Evolutionary conservation across 2,329 filamentous ascomycete genomes (phyloP), one percentile per base, ranked within the genome.

Genomic region (Neocatenulostroma microsporum): DNA sequence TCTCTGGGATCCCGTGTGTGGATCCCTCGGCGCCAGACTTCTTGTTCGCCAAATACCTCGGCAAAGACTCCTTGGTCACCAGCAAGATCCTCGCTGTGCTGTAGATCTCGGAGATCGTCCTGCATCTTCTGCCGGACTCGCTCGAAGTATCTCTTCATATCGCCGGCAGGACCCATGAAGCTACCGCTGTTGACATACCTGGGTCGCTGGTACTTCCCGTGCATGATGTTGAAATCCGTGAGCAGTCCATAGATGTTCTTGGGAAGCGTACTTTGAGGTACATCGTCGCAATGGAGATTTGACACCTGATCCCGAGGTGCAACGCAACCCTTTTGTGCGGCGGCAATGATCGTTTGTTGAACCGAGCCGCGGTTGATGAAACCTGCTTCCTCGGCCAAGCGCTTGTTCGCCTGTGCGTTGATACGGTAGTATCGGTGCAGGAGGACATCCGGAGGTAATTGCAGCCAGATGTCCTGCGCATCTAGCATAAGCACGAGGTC

Each of bases 271-370:
- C n/a, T n/a, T n/a, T n/a, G n/a, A n/a, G n/a, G n/a, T n/a, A n/a
- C n/a, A n/a, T 14, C 33, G 10, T 30, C 8, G 30, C 42, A 48
- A 10, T 42, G 30, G 9, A 42, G 36, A 15, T 42, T 14, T 8
- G 40, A 39, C 9, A 36, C 10, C 4, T 6, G 30, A 37, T 14
- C 31, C 2, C 21, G 17, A 8, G 37, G 37, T 9, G 31, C 31
- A 17, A 35, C 63, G 42, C 74, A 78, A 21, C 61, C 49, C 54
- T 78, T 77, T 36, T 67, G 63, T 2, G 73, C 72, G 3, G 64
- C 69, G 44, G 77, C 78, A 1, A 78, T 48, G 11, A 78, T 68
- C 2, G 63, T 68, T 46, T 76, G 70, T 4, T 62, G 62, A 46
- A 70, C 67, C 45, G 63, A 64, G 26, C 45, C n/a, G n/a, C n/a